Evolutionary conservation across 2,329 filamentous ascomycete species (phyloP).

Genomic region (Pezicula neosporulosa): DNA sequence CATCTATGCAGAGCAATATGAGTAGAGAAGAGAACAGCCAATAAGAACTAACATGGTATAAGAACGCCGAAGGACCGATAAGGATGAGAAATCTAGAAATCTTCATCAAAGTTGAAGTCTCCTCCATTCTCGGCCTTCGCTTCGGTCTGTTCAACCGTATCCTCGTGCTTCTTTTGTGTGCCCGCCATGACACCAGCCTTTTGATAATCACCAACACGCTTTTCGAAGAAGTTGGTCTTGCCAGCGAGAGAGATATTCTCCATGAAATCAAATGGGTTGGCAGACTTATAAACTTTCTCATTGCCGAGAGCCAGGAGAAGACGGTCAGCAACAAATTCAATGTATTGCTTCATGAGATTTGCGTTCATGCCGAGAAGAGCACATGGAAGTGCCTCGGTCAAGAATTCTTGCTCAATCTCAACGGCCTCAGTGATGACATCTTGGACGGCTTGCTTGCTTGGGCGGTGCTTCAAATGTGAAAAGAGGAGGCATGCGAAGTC

Average conservation of each 20-base stretch:
- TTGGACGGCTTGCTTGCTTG: slow-evolving; percentile 74
- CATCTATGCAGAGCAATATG: slow-evolving; percentile 24
- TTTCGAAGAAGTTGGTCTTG: slow-evolving; percentile 99
- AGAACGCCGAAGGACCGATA: slow-evolving; percentile 6
- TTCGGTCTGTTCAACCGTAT: slow-evolving; percentile 41
- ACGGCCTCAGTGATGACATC: slow-evolving; percentile 95
- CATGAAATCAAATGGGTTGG: slow-evolving; percentile 99
- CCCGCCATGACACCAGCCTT: slow-evolving; percentile 98
- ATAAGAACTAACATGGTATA: slow-evolving; percentile 2
- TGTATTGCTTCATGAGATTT: slow-evolving; percentile 98
- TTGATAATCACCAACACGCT: slow-evolving; percentile 98
- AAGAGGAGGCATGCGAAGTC: slow-evolving; percentile 98
- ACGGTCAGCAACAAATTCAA: slow-evolving; percentile 97
- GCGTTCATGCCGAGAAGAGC: slow-evolving; percentile 97
- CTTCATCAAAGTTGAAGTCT: slow-evolving; percentile 92
- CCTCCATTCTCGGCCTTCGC: slow-evolving; percentile 59
- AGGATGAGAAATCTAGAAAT: slow-evolving; percentile 66
- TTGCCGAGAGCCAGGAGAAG: slow-evolving; percentile 91
- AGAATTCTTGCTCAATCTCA: slow-evolving; percentile 92
- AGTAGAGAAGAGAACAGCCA: slow-evolving; percentile 14
- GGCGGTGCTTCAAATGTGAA: slow-evolving; percentile 93
- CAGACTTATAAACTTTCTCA: slow-evolving; percentile 85
- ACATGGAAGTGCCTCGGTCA: slow-evolving; percentile 91
- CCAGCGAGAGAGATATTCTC: slow-evolving; percentile 98
- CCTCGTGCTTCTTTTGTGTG: slow-evolving; percentile 69